Evolutionary conservation across 2,329 filamentous ascomycete species (phyloP).

Genomic region (Calonectria henricotiae): DNA sequence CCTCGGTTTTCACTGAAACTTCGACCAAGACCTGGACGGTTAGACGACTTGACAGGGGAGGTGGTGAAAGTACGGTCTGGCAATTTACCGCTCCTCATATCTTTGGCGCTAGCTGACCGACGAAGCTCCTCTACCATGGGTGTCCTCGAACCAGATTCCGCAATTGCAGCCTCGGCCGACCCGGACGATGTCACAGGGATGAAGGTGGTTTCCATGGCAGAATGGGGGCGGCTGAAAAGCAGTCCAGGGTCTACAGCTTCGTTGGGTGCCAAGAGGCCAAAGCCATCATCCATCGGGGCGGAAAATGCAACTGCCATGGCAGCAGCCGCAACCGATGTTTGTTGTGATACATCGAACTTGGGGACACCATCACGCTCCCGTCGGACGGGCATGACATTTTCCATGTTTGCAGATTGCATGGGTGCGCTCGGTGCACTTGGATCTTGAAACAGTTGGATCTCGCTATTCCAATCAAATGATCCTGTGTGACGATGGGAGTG

Average conservation of each 20-base stretch:
- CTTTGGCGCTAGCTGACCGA: conserved; percentile 65
- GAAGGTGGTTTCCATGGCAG: conserved; percentile 62
- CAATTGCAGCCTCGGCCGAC: conserved; percentile 52
- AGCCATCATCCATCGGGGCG: conserved; percentile 67
- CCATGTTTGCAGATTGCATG: conserved; percentile 56
- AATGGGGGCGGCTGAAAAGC: conserved; percentile 69
- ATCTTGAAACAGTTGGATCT: conserved; percentile 71
- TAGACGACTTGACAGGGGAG: conserved; percentile 69
- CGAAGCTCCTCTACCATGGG: conserved; percentile 58
- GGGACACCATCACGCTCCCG: conserved; percentile 68
- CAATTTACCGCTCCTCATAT: conserved; percentile 61
- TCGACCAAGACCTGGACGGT: conserved; percentile 68
- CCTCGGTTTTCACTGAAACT: conserved; percentile 71
- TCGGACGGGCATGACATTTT: conserved; percentile 58
- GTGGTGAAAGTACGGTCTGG: conserved; percentile 62
- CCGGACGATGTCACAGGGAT: conserved; percentile 52
- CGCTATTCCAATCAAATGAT: conserved; percentile 73
- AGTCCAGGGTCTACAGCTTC: conserved; percentile 74
- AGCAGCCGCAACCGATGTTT: conserved; percentile 42
- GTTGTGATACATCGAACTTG: conserved; percentile 62
- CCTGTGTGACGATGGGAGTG: conserved; percentile 65
- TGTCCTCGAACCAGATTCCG: conserved; percentile 49
- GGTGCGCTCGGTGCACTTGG: conserved; percentile 53
- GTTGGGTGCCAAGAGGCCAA: conserved; percentile 64
- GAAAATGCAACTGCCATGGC: conserved; percentile 63